Conservation (phyloP, 2,329 filamentous ascomycete genomes). For the Pseudogymnoascus sp. region DNA sequence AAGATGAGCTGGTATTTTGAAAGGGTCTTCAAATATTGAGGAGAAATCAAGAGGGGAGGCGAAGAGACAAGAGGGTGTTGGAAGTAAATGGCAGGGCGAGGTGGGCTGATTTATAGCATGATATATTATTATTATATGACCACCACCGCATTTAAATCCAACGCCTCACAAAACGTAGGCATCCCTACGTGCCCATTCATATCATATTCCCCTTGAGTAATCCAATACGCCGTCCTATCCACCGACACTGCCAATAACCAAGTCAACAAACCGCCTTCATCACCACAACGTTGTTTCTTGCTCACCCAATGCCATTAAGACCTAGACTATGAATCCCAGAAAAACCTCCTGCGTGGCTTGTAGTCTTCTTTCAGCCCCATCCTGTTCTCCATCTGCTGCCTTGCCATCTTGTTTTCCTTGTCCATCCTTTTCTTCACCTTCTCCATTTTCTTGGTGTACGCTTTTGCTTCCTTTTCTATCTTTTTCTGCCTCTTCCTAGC, state of each 20-base stretch:
- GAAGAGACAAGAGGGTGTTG: too few species aligned
- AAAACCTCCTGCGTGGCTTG: neutral
- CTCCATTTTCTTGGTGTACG: slow-evolving; percentile 10
- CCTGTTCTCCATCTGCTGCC: slow-evolving; percentile 18
- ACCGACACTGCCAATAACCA: too few species aligned
- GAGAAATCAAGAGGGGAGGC: too few species aligned
- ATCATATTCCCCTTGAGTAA: neutral
- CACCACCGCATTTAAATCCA: neutral
- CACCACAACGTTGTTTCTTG: too few species aligned
- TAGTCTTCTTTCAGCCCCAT: slow-evolving; percentile 19
- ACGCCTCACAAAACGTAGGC: neutral
- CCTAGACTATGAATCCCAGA: neutral
- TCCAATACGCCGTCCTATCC: neutral
- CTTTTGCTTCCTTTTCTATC: slow-evolving; percentile 5
- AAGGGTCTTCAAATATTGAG: too few species aligned
- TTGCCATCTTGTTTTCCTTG: slow-evolving; percentile 11
- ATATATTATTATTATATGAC: neutral
- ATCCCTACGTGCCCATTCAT: neutral
- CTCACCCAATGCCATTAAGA: too few species aligned
- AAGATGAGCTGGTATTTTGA: too few species aligned
- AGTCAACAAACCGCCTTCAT: neutral
- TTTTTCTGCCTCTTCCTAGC: neutral
- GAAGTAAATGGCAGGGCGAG: too few species aligned
- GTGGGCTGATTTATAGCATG: neutral
- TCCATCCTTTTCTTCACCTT: slow-evolving; percentile 10